Evolutionary conservation across 306 rosid species (phyloP).

Genomic region (Hylodesmum podocarpum): DNA sequence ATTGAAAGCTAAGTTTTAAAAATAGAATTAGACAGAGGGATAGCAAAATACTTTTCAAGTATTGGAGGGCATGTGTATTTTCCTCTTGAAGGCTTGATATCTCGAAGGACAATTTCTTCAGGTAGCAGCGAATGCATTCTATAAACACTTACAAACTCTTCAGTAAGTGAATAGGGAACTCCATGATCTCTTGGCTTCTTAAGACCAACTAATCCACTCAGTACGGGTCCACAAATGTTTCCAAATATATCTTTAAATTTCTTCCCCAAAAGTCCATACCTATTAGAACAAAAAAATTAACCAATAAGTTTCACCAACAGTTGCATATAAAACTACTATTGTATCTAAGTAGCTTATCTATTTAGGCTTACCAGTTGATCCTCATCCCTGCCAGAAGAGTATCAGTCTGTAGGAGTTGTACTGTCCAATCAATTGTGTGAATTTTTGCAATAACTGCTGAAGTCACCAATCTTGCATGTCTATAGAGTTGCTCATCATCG

Average conservation of each 20-base stretch:
- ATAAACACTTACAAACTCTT: conserved; percentile 74
- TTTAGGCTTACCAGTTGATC: conserved; percentile 59
- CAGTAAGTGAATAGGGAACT: conserved; percentile 74
- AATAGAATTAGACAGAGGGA: not conserved
- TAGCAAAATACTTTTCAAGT: conserved; percentile 45
- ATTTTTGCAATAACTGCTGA: conserved; percentile 80
- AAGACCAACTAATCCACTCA: conserved; percentile 72
- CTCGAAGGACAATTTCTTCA: conserved; percentile 51
- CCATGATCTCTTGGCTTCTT: conserved; percentile 74
- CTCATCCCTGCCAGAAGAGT: conserved; percentile 71
- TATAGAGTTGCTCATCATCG: conserved; percentile 69
- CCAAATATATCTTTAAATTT: conserved; percentile 68
- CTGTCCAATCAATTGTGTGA: conserved; percentile 90
- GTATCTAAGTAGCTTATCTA: not conserved
- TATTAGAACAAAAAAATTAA: conserved; percentile 28
- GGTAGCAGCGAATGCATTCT: conserved; percentile 81
- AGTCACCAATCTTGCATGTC: conserved; percentile 74
- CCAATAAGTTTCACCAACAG: not conserved
- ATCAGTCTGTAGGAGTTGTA: conserved; percentile 69
- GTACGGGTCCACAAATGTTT: conserved; percentile 53
- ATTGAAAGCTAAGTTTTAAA: not conserved
- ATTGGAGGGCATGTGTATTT: conserved; percentile 51
- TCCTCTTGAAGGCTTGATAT: conserved; percentile 32
- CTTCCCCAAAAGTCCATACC: conserved; percentile 84
- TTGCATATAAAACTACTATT: not conserved